Percentiles rank a stretch among this genome's conserved stretches.
Conservation (phyloP, 805 yeast genomes). For the Candida ulmi region DNA sequence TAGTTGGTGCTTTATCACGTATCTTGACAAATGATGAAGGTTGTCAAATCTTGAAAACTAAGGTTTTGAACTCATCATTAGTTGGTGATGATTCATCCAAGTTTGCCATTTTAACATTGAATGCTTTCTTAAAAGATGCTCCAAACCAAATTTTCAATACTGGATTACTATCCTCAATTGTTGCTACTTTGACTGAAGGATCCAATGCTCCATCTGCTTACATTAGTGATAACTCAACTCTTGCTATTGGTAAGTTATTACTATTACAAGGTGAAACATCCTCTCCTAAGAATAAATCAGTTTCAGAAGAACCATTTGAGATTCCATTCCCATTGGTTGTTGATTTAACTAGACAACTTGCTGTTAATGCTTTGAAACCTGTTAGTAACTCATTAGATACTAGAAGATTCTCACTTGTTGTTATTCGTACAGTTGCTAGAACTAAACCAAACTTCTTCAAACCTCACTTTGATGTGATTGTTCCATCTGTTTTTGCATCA, state of each 20-base stretch:
- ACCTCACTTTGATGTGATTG: constrained; percentile 51
- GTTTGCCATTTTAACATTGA: constrained; percentile 67
- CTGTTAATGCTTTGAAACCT: constrained; percentile 46
- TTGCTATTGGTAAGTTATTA: constrained; percentile 78
- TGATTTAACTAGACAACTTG: constrained; percentile 44
- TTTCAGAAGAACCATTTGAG: constrained; percentile 27
- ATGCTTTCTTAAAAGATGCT: constrained; percentile 75
- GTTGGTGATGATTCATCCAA: constrained; percentile 41
- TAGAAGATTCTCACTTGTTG: constrained; percentile 73
- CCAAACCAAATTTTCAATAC: constrained; percentile 56
- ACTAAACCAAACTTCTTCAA: constrained; percentile 46
- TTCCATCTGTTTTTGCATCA: constrained; percentile 72
- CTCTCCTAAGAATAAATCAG: constrained; percentile 29
- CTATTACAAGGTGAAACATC: constrained; percentile 42
- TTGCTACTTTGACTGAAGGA: constrained; percentile 41
- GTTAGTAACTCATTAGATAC: constrained; percentile 64
- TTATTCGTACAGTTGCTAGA: constrained; percentile 69
- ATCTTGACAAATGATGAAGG: constrained; percentile 64
- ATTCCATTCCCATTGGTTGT: constrained; percentile 36
- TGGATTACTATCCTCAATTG: constrained; percentile 45
- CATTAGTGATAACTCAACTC: constrained; percentile 67
- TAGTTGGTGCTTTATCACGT: constrained; percentile 72
- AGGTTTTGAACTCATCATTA: constrained; percentile 45
- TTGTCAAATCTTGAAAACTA: constrained; percentile 46
- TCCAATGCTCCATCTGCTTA: constrained; percentile 37